phyloP scores from a whole-genome alignment of 2,329 filamentous ascomycete genomes.

The Beauveria sp. region DNA sequence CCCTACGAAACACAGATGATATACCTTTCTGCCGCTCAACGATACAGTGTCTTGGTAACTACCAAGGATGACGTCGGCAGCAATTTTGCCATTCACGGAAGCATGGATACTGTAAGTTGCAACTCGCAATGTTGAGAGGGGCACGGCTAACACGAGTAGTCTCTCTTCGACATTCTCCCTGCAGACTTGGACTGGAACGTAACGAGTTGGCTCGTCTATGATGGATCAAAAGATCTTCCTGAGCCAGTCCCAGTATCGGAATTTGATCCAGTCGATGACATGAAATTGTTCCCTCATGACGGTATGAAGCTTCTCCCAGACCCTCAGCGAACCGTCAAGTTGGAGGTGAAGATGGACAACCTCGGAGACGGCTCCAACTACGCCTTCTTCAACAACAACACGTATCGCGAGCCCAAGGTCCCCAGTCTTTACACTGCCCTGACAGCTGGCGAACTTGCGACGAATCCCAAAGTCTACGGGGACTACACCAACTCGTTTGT shows the following conservation, averaged over 20 bases:
- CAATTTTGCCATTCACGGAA: constrained; percentile 62
- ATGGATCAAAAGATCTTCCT: constrained; percentile 28
- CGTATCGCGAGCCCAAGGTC: constrained; percentile 67
- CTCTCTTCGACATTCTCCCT: constrained; percentile 62
- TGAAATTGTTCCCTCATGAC: constrained; percentile 62
- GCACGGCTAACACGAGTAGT: constrained; percentile 35
- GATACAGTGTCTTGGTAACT: constrained; percentile 54
- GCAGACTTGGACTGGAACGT: constrained; percentile 59
- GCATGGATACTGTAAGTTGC: constrained; percentile 56
- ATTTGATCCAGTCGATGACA: constrained; percentile 66
- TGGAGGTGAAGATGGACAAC: constrained; percentile 57
- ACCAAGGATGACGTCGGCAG: constrained; percentile 51
- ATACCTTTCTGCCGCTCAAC: constrained; percentile 61
- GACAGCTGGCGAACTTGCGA: constrained; percentile 51
- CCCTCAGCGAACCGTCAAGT: constrained; percentile 54
- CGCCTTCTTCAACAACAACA: constrained; percentile 69
- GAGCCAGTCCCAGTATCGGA: constrained; percentile 44
- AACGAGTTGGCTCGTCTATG: constrained; percentile 57
- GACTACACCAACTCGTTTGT: constrained; percentile 59
- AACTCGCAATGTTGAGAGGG: background rate
- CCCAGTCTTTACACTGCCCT: constrained; percentile 73
- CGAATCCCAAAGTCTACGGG: constrained; percentile 57
- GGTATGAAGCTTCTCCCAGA: constrained; percentile 50
- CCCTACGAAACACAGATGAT: constrained; percentile 52
- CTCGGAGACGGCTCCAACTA: constrained; percentile 52